Evolutionary conservation across 2,329 filamentous ascomycete species (phyloP).

Genomic region (Claviceps pazoutovae): DNA sequence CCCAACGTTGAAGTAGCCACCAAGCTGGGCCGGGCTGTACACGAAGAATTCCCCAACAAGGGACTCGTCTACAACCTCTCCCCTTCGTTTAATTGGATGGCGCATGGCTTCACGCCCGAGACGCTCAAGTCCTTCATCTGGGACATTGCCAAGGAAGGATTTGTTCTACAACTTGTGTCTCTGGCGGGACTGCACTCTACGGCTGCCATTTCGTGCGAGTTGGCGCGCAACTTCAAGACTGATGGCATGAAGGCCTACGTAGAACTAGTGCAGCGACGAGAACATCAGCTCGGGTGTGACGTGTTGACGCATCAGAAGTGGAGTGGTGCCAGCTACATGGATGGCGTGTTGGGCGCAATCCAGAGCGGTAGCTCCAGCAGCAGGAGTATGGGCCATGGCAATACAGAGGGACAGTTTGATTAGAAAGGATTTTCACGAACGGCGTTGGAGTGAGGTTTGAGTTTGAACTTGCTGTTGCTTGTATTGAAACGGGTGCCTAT

Average conservation of each 20-base stretch:
- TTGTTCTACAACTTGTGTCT: conserved; percentile 53
- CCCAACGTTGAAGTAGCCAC: conserved; percentile 67
- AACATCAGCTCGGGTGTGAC: conserved; percentile 83
- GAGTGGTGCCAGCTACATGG: conserved; percentile 58
- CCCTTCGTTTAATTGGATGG: conserved; percentile 98
- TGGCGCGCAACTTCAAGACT: conserved; percentile 69
- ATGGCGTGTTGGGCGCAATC: conserved; percentile 79
- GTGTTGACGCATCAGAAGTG: conserved; percentile 93
- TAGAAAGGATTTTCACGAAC: conserved; percentile 8
- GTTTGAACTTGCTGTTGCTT: background rate
- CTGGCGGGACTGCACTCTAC: conserved; percentile 53
- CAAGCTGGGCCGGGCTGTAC: conserved; percentile 64
- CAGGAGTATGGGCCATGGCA: conserved; percentile 90
- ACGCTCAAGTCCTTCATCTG: conserved; percentile 86
- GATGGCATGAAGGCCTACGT: conserved; percentile 97
- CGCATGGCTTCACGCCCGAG: conserved; percentile 74
- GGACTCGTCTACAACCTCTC: conserved; percentile 92
- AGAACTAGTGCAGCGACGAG: conserved; percentile 74
- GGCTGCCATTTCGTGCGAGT: conserved; percentile 52
- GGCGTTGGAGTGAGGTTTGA: background rate
- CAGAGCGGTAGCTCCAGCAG: conserved; percentile 82
- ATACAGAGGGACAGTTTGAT: conserved; percentile 63
- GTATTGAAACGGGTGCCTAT: background rate
- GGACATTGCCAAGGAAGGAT: conserved; percentile 86
- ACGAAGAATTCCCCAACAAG: conserved; percentile 57